Evolutionary conservation across 192 early-diverging fungal genomes (phyloP), one percentile per base, ranked within the genome.

Genomic region (Pecoramyces ruminantium): DNA sequence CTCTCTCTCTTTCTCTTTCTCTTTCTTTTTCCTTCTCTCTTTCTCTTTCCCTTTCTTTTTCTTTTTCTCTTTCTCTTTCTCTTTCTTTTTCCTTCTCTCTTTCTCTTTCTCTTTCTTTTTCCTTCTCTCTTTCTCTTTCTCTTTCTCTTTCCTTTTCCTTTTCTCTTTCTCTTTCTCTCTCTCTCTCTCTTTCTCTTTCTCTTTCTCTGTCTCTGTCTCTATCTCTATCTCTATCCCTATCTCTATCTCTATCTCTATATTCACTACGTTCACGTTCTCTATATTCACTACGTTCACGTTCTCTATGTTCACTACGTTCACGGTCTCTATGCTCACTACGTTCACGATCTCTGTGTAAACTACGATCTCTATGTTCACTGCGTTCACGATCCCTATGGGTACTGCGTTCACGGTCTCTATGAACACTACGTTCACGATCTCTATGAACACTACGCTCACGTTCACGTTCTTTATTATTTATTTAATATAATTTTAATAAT

Each of bases 81-180:
- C 11, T 34, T 34, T 34, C 30, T 11, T 34, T 34, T 34, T 34
- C 30, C 11, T 6, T 29, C 2, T 28, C 82, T 83, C 42, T 30
- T 78, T 42, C 78, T 79, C 79, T 39, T 27, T 39, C 79, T 12
- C 21, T 79, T 39, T 79, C 29, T 79, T n/a, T 77, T 11, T 39
- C 79, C 17, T 18, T 30, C 5, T 80, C 80, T 79, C 84, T 83
- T 8, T 84, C 77, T 29, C 84, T 58, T 13, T 77, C 81, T 38
- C 84, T 30, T 1, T 30, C 77, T 28, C 83, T 79, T 79, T 83
- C 82, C 18, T 81, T 78, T 12, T 81, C 27, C 11, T 77, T 67
- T 4, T 51, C 15, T 51, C 17, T 21, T 4, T 21, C 17, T 21
- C 42, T 17, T 17, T 51, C 42, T 21, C 42, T 5, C 21, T 34